Percentiles rank a stretch among this genome's conserved stretches.
These are phyloP conservation scores for Mikania micrantha DNA, from an alignment of 129 eudicot genomes.

Conservation along the genomic window DNA sequence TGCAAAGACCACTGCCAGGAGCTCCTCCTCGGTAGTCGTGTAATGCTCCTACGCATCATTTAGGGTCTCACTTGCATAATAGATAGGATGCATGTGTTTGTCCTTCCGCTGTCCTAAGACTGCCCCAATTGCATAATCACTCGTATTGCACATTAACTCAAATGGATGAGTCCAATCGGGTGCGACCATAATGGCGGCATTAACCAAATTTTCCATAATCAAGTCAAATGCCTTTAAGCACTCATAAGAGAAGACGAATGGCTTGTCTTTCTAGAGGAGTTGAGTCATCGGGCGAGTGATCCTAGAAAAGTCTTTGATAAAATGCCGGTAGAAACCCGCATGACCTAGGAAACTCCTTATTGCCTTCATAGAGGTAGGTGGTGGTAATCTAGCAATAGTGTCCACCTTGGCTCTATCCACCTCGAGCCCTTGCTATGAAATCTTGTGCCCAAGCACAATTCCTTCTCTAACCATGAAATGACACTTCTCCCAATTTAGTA, in stretches of 20 bases:
- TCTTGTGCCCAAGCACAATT: neutral
- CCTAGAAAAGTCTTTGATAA: neutral
- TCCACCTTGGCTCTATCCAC: neutral
- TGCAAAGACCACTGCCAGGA: too few species aligned
- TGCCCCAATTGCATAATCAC: neutral
- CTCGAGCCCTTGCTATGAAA: neutral
- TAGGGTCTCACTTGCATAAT: neutral
- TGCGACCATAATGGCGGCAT: neutral
- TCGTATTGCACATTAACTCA: neutral
- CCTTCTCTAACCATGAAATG: neutral
- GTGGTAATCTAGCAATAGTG: neutral
- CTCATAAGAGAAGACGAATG: too few species aligned
- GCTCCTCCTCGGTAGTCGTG: too few species aligned
- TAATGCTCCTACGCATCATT: neutral
- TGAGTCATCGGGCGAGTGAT: neutral
- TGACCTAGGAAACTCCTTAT: neutral
- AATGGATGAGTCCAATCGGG: neutral
- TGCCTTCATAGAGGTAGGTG: neutral
- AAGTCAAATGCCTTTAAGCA: neutral
- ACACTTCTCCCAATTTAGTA: too few species aligned
- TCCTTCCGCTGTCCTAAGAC: neutral
- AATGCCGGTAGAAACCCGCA: neutral
- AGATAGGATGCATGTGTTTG: too few species aligned
- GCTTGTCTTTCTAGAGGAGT: neutral
- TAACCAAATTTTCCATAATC: neutral